These are phyloP conservation scores for Pseudocercospora crystallina DNA, from an alignment of 2,329 filamentous ascomycete genomes.

Conservation along the genomic window DNA sequence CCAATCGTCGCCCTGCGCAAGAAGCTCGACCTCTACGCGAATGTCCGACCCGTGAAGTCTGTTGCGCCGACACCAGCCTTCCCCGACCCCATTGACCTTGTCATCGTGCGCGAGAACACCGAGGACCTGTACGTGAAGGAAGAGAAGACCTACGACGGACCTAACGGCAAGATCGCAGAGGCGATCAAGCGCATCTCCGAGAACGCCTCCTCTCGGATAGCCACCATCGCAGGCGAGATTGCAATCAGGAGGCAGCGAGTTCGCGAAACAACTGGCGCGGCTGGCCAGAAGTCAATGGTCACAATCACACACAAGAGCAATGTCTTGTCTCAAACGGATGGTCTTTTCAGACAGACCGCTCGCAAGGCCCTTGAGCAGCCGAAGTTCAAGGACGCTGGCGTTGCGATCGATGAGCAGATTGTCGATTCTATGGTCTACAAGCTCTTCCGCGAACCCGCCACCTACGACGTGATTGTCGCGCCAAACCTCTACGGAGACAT, in stretches of 20 bases:
- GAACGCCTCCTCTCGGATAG: conserved; percentile 80
- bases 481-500: conserved; percentile 98
- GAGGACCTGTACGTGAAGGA: conserved; percentile 98
- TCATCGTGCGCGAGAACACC: conserved; percentile 98
- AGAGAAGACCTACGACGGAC: conserved; percentile 76
- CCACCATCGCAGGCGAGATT: conserved; percentile 91
- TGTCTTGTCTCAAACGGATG: conserved; percentile 93
- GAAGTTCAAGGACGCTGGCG: conserved; percentile 63
- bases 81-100: conserved; percentile 76
- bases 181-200: conserved; percentile 97
- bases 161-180: conserved; percentile 81
- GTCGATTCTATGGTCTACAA: conserved; percentile 99
- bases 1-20: conserved; percentile 97
- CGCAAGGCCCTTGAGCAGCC: conserved; percentile 68
- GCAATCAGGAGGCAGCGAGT: conserved; percentile 82
- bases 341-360: conserved; percentile 82
- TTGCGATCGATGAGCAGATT: conserved; percentile 84
- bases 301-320: conserved; percentile 99
- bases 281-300: conserved; percentile 71
- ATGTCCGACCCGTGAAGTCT: conserved; percentile 93
- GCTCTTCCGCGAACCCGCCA: conserved; percentile 91
- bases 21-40: conserved; percentile 91
- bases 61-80: conserved; percentile 58
- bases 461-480: conserved; percentile 97
- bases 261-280: conserved; percentile 60